Evolutionary conservation across 352 stramenopile genomes (phyloP).

Genomic region (Chrysophaeum taylorii): DNA sequence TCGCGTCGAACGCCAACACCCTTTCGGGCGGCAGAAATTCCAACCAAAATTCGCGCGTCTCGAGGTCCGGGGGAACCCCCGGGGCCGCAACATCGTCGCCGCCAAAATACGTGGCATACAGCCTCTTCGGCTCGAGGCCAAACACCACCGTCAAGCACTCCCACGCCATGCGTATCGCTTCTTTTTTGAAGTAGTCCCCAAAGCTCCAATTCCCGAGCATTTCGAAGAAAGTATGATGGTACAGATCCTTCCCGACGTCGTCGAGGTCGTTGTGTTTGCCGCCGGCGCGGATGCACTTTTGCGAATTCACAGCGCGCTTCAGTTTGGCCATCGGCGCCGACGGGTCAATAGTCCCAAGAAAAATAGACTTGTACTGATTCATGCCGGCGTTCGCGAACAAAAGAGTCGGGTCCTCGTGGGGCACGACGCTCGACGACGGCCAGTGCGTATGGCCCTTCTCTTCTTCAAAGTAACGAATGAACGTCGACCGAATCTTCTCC

Average conservation of each 20-base stretch:
- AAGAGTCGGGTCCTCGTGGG: slow-evolving; percentile 79
- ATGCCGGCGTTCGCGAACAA: slow-evolving; percentile 94
- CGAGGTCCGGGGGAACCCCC: slow-evolving; percentile 60
- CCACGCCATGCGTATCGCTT: slow-evolving; percentile 85
- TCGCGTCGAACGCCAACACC: slow-evolving; percentile 77
- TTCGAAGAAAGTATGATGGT: slow-evolving; percentile 97
- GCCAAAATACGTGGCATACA: slow-evolving; percentile 99
- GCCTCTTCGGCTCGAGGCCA: slow-evolving; percentile 47
- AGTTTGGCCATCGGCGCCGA: slow-evolving; percentile 62
- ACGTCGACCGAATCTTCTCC: slow-evolving; percentile 86
- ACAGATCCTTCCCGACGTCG: slow-evolving; percentile 88
- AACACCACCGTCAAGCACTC: slow-evolving; percentile 80
- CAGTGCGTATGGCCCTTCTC: slow-evolving; percentile 85
- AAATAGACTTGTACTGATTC: slow-evolving; percentile 82
- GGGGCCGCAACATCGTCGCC: slow-evolving; percentile 66
- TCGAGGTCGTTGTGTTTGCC: slow-evolving; percentile 98
- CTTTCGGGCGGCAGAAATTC: slow-evolving; percentile 65
- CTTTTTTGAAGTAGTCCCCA: slow-evolving; percentile 93
- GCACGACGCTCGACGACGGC: slow-evolving; percentile 85
- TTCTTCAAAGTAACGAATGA: slow-evolving; percentile 91
- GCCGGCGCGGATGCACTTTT: slow-evolving; percentile 91
- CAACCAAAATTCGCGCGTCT: slow-evolving; percentile 74
- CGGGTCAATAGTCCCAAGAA: slow-evolving; percentile 71
- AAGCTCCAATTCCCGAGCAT: slow-evolving; percentile 98
- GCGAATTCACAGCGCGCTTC: slow-evolving; percentile 75